Conservation (phyloP, 2,329 filamentous ascomycete genomes). For the Leptographium lundbergii region DNA sequence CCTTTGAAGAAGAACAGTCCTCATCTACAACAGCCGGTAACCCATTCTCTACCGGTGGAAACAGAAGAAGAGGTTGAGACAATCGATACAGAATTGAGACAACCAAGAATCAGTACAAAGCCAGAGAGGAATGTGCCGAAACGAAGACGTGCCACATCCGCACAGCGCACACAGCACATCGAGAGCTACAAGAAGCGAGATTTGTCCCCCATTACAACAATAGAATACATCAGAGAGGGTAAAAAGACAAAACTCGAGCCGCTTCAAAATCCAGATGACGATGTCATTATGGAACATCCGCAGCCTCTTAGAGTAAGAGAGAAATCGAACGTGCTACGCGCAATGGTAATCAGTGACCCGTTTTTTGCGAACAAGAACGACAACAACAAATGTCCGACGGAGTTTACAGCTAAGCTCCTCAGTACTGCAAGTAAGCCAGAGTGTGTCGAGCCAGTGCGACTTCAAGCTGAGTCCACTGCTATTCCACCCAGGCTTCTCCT, state of each 20-base stretch:
- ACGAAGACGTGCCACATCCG: not conserved
- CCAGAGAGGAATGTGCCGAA: not conserved
- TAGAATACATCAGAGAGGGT: not conserved
- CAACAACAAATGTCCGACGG: not conserved
- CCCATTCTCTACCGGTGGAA: not conserved
- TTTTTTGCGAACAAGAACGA: slow-evolving; percentile 1
- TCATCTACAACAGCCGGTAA: not conserved
- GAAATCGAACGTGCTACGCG: not conserved
- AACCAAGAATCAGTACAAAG: not conserved
- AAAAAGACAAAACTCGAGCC: not conserved
- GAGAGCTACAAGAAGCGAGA: not conserved
- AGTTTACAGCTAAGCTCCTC: slow-evolving; percentile 8
- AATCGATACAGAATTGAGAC: not conserved
- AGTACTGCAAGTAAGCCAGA: not conserved
- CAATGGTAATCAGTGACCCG: slow-evolving; percentile 1
- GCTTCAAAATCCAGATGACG: not conserved
- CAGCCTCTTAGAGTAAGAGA: not conserved
- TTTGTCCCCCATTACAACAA: not conserved
- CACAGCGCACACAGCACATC: too few relatives aligned
- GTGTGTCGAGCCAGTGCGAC: not conserved
- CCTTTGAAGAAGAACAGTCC: not conserved
- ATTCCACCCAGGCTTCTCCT: not conserved
- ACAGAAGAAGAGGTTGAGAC: not conserved
- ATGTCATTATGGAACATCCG: not conserved
- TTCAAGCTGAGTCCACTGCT: not conserved